Conservation (phyloP, 2,329 filamentous ascomycete species). For the Cladophialophora chaetospira region DNA sequence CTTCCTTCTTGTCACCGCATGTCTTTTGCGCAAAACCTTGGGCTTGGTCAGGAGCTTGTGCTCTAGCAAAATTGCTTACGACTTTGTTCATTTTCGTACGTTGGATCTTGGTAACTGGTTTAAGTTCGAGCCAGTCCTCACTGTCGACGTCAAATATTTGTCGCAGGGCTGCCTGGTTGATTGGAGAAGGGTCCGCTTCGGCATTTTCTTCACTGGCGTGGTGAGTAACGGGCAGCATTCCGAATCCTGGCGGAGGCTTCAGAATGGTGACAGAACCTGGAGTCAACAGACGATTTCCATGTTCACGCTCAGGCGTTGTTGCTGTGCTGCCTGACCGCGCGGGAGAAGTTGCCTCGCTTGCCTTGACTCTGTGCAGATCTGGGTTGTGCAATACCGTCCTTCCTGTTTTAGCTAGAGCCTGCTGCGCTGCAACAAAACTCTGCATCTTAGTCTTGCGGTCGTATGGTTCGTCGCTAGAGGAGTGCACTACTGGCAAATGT, state of each 20-base stretch:
- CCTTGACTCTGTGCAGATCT: constrained; percentile 23
- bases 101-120: constrained; percentile 17
- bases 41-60: constrained; percentile 9
- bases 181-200: neutral
- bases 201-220: neutral
- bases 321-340: neutral
- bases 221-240: neutral
- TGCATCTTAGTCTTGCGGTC: constrained; percentile 32
- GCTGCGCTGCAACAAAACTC: constrained; percentile 30
- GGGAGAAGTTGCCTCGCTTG: constrained; percentile 4
- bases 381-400: constrained; percentile 33
- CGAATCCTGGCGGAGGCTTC: constrained; percentile 20
- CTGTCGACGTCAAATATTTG: constrained; percentile 24
- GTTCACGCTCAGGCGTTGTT: constrained; percentile 6
- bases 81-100: constrained; percentile 25
- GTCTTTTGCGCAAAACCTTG: neutral
- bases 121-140: constrained; percentile 27
- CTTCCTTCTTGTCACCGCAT: neutral
- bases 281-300: neutral
- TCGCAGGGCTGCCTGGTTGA: constrained; percentile 14
- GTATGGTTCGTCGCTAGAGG: constrained; percentile 24
- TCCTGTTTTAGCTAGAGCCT: constrained; percentile 30
- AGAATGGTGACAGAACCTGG: constrained; percentile 1
- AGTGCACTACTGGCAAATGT: neutral
- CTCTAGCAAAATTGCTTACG: constrained; percentile 14